Conservation (phyloP, 2,329 filamentous ascomycete species). For the Aspergillus sojae region DNA sequence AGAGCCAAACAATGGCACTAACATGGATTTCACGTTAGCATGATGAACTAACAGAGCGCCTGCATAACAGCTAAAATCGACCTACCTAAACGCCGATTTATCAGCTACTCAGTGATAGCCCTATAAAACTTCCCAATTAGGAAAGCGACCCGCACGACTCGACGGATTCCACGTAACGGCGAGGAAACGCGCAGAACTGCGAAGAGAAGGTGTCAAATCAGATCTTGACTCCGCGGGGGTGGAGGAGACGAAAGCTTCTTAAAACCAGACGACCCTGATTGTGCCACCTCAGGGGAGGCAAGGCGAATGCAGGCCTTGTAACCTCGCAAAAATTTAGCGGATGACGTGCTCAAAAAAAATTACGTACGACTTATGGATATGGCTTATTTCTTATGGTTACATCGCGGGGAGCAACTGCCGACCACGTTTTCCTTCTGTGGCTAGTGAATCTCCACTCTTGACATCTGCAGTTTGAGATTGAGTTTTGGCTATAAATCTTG, state of each 20-base stretch:
- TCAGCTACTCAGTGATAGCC: neutral
- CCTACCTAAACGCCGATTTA: neutral
- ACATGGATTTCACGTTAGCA: neutral
- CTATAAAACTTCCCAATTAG: slow-evolving; percentile 6
- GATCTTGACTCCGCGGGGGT: neutral
- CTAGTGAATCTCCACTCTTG: slow-evolving; percentile 2
- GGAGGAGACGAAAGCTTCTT: neutral
- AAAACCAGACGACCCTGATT: neutral
- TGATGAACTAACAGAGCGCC: neutral
- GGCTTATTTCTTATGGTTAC: neutral
- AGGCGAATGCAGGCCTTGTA: neutral
- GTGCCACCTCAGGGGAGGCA: neutral
- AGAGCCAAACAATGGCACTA: neutral
- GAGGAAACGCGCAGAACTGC: neutral
- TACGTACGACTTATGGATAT: slow-evolving; percentile 17
- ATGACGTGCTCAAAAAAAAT: slow-evolving; percentile 30
- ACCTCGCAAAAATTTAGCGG: slow-evolving; percentile 11
- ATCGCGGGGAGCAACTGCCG: slow-evolving; percentile 3
- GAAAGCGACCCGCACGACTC: neutral
- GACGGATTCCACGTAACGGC: neutral
- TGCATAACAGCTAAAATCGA: neutral
- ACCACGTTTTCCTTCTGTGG: neutral
- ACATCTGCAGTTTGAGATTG: neutral
- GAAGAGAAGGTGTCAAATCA: neutral
- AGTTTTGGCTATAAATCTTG: slow-evolving; percentile 1